Conservation (phyloP, 768 basidiomycete genomes). For the Collybiopsis luxurians region DNA sequence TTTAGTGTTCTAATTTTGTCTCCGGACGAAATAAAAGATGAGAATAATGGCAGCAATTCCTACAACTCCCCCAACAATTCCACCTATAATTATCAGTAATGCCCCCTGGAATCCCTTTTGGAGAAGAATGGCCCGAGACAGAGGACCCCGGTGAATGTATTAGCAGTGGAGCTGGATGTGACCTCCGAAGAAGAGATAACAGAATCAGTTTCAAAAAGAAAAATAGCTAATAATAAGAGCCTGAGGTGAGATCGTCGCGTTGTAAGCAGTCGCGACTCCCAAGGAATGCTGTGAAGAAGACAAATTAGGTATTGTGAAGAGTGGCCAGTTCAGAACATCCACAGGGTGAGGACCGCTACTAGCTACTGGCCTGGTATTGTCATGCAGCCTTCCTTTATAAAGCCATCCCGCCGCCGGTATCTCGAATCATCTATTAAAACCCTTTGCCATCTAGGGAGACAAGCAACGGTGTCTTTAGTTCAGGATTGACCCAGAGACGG, state of each 20-base stretch:
- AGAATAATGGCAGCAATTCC: too few relatives aligned
- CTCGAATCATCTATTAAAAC: too few relatives aligned
- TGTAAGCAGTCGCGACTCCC: neutral
- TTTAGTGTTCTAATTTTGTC: too few relatives aligned
- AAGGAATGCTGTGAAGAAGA: neutral
- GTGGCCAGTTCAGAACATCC: neutral
- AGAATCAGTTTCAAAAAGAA: neutral
- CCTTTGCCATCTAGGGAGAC: too few relatives aligned
- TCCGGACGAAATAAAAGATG: too few relatives aligned
- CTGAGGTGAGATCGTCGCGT: neutral
- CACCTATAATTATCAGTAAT: neutral
- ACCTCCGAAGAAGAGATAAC: neutral
- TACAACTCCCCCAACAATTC: neutral
- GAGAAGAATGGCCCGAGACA: too few relatives aligned
- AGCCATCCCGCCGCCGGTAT: too few relatives aligned
- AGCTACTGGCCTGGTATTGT: too few relatives aligned
- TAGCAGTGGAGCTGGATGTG: neutral
- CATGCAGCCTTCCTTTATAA: too few relatives aligned
- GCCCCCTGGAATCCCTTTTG: too few relatives aligned
- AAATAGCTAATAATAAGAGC: neutral
- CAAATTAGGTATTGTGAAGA: slow-evolving; percentile 1
- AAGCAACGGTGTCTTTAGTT: too few relatives aligned
- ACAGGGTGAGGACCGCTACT: neutral
- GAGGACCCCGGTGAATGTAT: neutral
- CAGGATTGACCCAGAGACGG: too few relatives aligned